Base-by-base conservation (phyloP, 495 filamentous ascomycete species). In the Aspergillus conjunctus region DNA sequence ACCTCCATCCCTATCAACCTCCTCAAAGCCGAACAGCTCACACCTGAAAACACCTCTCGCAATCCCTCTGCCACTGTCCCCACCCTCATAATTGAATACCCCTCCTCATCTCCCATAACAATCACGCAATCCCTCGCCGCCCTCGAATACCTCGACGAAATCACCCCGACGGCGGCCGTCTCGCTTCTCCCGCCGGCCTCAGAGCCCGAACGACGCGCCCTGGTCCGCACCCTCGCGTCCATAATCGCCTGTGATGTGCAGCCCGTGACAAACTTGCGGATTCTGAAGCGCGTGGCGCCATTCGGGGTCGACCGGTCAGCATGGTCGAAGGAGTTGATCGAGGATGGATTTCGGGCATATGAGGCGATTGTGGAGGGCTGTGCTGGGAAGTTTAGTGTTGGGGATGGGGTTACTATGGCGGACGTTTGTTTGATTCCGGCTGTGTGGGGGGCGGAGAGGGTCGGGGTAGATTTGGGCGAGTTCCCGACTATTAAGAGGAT, bases 131-230 rank as follows among this genome's bases (percentile, higher is more conserved):
- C 80, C 31, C 67, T 83, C 51, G 76, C 82, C 1, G 78, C 78
- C 10, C 75, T 85, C 11, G 79, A 84, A 66, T 85, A 80, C 60
- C 74, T 85, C 21, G 80, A 83, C 41, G 81, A 84, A 57, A 66
- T 67, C 17, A 75, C 68, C 65, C 72, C 78, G 51, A 18, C 58
- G 22, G 34, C 60, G 34, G 37, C 62, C 20, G 48, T 65, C 7
- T n/a, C 60, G 0, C 71, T 82, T 12, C 74, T 83, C 0, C 81
- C 81, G 8, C 64, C 63, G 0, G 0, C 17, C 0, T 59, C 64
- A 0, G 64, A 80, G 41, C 66, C 75, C 0, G 54, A 60, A 7
- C 31, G 48, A 7, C 68, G 81, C 18, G 81, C 79, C 0, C 54
- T 67, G 4, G 79, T 79, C 9, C 71, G 79, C 30, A 73, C 73